Evolutionary conservation across 495 filamentous ascomycete species (phyloP).

Genomic region (Penicillium paxilli): DNA sequence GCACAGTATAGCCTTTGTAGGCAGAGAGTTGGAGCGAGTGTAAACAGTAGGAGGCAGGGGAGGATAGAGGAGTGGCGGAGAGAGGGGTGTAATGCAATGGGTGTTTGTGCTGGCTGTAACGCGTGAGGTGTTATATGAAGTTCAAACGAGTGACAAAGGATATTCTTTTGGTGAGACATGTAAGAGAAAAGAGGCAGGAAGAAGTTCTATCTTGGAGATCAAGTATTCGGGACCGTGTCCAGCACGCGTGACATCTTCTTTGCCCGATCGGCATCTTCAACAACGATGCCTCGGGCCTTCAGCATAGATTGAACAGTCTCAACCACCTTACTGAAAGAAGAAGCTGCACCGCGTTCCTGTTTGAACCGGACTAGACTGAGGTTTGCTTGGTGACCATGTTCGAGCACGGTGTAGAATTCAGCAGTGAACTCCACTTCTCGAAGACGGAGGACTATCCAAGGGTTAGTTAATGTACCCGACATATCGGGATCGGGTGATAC

Average conservation of each 20-base stretch:
- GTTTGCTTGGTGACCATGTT: constrained; percentile 67
- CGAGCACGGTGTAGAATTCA: constrained; percentile 82
- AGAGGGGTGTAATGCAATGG: not conserved
- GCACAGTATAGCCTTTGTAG: not conserved
- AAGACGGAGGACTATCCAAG: constrained; percentile 62
- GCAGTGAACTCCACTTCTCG: constrained; percentile 77
- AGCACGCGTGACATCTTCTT: constrained; percentile 60
- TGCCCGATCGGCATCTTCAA: constrained; percentile 61
- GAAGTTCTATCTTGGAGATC: not conserved
- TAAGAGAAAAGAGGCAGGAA: not conserved
- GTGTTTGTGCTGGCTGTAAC: not conserved
- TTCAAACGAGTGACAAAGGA: no score
- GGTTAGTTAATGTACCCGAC: not conserved
- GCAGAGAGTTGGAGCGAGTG: not conserved
- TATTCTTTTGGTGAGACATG: not conserved
- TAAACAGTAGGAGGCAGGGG: not conserved
- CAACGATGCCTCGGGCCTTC: constrained; percentile 56
- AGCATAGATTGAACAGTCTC: constrained; percentile 67
- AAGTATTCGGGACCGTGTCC: constrained; percentile 28
- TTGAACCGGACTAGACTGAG: constrained; percentile 81
- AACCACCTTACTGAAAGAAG: constrained; percentile 80
- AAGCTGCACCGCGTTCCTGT: constrained; percentile 83
- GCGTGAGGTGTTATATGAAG: no score
- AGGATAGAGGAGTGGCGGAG: no score
- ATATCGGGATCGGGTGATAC: constrained; percentile 28